These are phyloP conservation scores for Physaria fendleri DNA, from an alignment of 345 rosid genomes.

Conservation along the genomic window DNA sequence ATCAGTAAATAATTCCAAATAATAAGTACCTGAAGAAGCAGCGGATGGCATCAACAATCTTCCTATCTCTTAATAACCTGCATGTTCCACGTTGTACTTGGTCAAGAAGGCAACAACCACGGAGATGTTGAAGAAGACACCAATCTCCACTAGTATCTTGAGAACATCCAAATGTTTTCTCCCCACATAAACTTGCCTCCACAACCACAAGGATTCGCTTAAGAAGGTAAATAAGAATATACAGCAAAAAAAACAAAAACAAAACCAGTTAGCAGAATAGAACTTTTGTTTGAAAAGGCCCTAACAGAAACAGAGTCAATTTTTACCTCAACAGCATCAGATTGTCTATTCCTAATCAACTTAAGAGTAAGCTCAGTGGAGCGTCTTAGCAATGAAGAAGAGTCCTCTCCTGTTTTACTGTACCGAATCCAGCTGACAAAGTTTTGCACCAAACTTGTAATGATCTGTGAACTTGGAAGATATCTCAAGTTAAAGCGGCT, in stretches of 20 bases:
- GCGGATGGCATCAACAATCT: conserved; percentile 72
- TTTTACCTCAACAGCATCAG: conserved; percentile 78
- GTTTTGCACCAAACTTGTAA: conserved; percentile 47
- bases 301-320: not conserved
- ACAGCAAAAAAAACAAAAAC: not conserved
- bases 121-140: conserved; percentile 86
- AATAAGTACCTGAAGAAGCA: conserved; percentile 74
- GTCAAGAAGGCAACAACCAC: conserved; percentile 85
- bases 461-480: conserved; percentile 54
- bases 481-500: conserved; percentile 23
- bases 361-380: conserved; percentile 63
- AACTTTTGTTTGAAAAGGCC: not conserved
- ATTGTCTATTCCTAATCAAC: conserved; percentile 77
- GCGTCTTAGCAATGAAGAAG: conserved; percentile 61
- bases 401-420: conserved; percentile 58
- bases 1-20: not conserved
- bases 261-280: not conserved
- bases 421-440: conserved; percentile 80
- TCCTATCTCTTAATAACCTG: conserved; percentile 56
- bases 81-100: conserved; percentile 61
- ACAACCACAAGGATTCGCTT: conserved; percentile 59
- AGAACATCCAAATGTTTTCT: conserved; percentile 58
- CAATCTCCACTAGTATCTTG: conserved; percentile 71
- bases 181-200: conserved; percentile 63
- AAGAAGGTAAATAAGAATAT: conserved; percentile 6